Conservation (phyloP, 129 eudicot species). For the Flaveria sonorensis region DNA sequence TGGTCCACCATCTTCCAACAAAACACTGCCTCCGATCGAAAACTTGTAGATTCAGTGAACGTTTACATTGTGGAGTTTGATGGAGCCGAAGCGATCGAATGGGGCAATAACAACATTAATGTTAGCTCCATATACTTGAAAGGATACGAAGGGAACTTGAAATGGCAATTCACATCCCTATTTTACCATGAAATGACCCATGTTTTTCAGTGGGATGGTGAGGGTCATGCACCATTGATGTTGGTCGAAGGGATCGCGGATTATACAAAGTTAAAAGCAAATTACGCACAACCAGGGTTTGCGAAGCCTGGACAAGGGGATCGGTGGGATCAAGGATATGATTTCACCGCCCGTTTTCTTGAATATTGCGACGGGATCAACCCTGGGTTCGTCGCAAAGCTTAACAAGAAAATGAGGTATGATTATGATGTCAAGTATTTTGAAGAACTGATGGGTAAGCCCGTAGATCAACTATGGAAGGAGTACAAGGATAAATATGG, state of each 20-base stretch:
- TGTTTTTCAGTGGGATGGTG: slow-evolving; percentile 42
- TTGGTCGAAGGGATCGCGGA: slow-evolving; percentile 28
- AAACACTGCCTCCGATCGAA: background rate
- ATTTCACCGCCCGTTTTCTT: slow-evolving; percentile 23
- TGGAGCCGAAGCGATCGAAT: background rate
- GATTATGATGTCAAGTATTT: background rate
- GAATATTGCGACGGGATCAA: slow-evolving; percentile 18
- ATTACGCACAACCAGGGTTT: background rate
- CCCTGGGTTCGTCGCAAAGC: slow-evolving; percentile 19
- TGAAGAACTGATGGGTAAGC: slow-evolving; percentile 2
- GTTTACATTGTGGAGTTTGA: slow-evolving; percentile 13
- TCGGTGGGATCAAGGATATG: slow-evolving; percentile 35
- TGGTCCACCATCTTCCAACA: slow-evolving; percentile 26
- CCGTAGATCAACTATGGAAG: slow-evolving; percentile 13
- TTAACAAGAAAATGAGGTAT: slow-evolving; percentile 22
- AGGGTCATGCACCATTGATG: background rate
- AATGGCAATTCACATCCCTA: slow-evolving; percentile 15
- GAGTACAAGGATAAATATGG: slow-evolving; percentile 27
- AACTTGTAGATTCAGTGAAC: background rate
- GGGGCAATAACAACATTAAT: slow-evolving; percentile 19
- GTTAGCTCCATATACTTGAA: slow-evolving; percentile 15
- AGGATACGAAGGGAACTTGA: background rate
- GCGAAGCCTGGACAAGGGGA: slow-evolving; percentile 23
- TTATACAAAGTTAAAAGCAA: slow-evolving; percentile 10
- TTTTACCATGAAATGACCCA: slow-evolving; percentile 51